Conservation (phyloP, 1,284 basidiomycete genomes). For the Ustilago cynodontis region DNA sequence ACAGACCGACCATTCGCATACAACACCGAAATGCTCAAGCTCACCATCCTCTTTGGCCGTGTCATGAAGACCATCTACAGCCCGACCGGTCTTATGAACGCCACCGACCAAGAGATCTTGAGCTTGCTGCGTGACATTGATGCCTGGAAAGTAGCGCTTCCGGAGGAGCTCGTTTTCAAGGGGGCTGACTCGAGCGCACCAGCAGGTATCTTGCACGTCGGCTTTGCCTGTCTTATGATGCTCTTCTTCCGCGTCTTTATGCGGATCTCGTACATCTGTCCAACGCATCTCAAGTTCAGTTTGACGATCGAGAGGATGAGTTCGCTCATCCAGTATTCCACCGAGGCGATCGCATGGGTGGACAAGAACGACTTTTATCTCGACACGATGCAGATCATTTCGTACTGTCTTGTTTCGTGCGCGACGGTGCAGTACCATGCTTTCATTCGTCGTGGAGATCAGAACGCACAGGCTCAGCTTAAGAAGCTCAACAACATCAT, state of each 20-base stretch:
- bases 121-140: constrained; percentile 64
- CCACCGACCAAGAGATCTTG: constrained; percentile 63
- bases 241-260: constrained; percentile 67
- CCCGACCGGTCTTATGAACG: constrained; percentile 66
- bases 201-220: constrained; percentile 62
- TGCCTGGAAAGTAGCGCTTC: constrained; percentile 59
- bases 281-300: constrained; percentile 63
- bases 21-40: constrained; percentile 68
- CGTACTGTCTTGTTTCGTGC: constrained; percentile 65
- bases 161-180: constrained; percentile 50
- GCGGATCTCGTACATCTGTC: constrained; percentile 67
- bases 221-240: constrained; percentile 60
- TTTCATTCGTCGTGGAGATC: constrained; percentile 60
- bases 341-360: constrained; percentile 62
- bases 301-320: constrained; percentile 66
- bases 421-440: constrained; percentile 65
- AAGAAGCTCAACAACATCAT: constrained; percentile 48
- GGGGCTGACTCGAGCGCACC: constrained; percentile 51
- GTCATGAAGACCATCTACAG: constrained; percentile 68
- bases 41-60: constrained; percentile 65
- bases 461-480: constrained; percentile 48
- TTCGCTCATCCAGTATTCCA: constrained; percentile 52
- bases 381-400: constrained; percentile 62
- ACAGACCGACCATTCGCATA: constrained; percentile 61
- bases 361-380: constrained; percentile 63